These are phyloP conservation scores for Candida xiaguanensis DNA, from an alignment of 805 yeast species.

Conservation along the genomic window DNA sequence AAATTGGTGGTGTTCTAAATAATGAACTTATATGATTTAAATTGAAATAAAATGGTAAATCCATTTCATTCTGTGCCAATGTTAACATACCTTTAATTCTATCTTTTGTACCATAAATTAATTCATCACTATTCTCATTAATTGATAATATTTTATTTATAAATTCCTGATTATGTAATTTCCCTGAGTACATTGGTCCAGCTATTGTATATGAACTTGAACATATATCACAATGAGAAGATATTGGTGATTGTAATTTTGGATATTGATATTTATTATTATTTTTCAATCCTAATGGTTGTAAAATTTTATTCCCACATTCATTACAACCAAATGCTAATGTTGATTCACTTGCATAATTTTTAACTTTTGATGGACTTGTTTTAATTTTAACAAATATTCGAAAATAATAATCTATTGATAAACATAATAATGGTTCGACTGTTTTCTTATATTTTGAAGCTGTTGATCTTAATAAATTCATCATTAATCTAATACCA, in stretches of 20 bases:
- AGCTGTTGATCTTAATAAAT: conserved; percentile 74
- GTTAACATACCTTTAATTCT: conserved; percentile 93
- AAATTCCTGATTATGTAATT: conserved; percentile 67
- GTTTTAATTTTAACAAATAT: conserved; percentile 74
- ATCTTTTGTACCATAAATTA: conserved; percentile 67
- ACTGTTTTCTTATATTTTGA: conserved; percentile 85
- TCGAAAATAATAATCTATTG: conserved; percentile 91
- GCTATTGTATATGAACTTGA: conserved; percentile 68
- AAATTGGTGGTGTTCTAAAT: conserved; percentile 79
- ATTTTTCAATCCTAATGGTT: conserved; percentile 64
- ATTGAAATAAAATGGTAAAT: conserved; percentile 72
- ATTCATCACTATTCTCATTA: conserved; percentile 41
- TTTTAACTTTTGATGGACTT: conserved; percentile 79
- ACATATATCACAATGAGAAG: conserved; percentile 66
- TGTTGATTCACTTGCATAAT: conserved; percentile 73
- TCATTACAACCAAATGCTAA: conserved; percentile 80
- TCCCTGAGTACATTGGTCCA: conserved; percentile 91
- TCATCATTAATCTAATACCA: conserved; percentile 80
- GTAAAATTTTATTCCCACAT: conserved; percentile 70
- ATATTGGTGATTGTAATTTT: conserved; percentile 45
- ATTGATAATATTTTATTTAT: conserved; percentile 55
- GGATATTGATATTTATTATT: conserved; percentile 55
- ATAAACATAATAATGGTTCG: conserved; percentile 80
- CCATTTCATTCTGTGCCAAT: conserved; percentile 69
- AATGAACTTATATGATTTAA: conserved; percentile 74